Evolutionary conservation across 2,329 filamentous ascomycete species (phyloP).

Genomic region (Claviceps sp.): DNA sequence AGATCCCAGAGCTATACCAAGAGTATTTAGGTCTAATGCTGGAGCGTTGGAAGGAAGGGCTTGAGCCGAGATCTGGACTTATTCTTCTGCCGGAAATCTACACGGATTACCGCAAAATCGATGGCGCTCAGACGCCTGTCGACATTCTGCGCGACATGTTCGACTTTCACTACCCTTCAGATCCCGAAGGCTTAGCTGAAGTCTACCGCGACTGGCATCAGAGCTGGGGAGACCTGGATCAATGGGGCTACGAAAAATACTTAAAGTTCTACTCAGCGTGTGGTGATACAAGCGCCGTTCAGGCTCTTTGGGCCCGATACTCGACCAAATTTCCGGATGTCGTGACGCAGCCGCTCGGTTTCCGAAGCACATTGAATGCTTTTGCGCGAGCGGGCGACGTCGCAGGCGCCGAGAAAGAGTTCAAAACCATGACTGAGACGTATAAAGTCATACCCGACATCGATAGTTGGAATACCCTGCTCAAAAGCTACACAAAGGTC

Average conservation of each 20-base stretch:
- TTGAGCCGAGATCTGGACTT: slow-evolving; percentile 16
- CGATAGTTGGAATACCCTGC: slow-evolving; percentile 60
- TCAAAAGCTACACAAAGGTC: slow-evolving; percentile 55
- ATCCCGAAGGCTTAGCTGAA: slow-evolving; percentile 29
- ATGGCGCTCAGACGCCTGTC: slow-evolving; percentile 22
- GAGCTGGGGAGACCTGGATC: slow-evolving; percentile 25
- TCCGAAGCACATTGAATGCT: slow-evolving; percentile 53
- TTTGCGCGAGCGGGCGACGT: slow-evolving; percentile 58
- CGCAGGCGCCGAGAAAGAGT: slow-evolving; percentile 41
- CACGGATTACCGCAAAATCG: slow-evolving; percentile 29
- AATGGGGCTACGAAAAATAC: slow-evolving; percentile 33
- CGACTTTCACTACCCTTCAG: slow-evolving; percentile 24
- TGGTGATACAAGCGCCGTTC: slow-evolving; percentile 33
- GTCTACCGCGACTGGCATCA: slow-evolving; percentile 36
- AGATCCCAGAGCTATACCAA: slow-evolving; percentile 28
- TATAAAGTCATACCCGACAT: slow-evolving; percentile 44
- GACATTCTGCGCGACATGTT: slow-evolving; percentile 32
- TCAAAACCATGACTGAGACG: slow-evolving; percentile 44
- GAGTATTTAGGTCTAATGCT: slow-evolving; percentile 26
- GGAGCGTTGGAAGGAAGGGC: slow-evolving; percentile 14
- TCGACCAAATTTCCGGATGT: slow-evolving; percentile 21
- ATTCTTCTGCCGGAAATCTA: slow-evolving; percentile 30
- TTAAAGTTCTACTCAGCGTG: slow-evolving; percentile 33
- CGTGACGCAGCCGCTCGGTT: slow-evolving; percentile 22
- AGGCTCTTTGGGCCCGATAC: slow-evolving; percentile 32